A percentile compares a stretch with the other conserved stretches of the same genome.
Evolutionary conservation across 768 basidiomycete species (phyloP).

Genomic region (Tricholoma saponaceum): DNA sequence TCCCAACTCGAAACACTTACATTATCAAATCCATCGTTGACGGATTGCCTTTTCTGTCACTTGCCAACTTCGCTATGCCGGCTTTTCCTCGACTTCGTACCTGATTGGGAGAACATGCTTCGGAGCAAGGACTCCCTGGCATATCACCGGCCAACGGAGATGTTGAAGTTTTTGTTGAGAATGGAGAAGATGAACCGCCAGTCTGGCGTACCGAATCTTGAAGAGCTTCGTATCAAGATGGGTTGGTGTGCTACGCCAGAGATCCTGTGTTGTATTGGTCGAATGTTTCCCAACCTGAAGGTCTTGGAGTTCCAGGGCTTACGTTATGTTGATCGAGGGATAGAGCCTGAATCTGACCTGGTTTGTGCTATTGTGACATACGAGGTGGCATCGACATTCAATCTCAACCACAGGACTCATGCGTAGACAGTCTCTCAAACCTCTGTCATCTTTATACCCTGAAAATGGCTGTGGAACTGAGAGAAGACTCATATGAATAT

Average conservation of each 20-base stretch:
- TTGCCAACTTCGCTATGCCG: slow-evolving; percentile 5
- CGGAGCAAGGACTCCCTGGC: slow-evolving; percentile 11
- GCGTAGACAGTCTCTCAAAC: slow-evolving; percentile 2
- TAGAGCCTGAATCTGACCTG: slow-evolving; percentile 8
- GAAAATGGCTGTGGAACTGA: slow-evolving; percentile 11
- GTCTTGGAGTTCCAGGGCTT: slow-evolving; percentile 11
- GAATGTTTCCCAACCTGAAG: slow-evolving; percentile 7
- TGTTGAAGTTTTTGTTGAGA: slow-evolving; percentile 1
- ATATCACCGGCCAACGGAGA: slow-evolving; percentile 10
- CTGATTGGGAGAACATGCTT: slow-evolving; percentile 13
- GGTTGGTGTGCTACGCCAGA: slow-evolving; percentile 12
- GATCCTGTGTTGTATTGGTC: slow-evolving; percentile 4
- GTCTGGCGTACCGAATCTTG: neutral
- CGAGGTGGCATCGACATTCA: neutral
- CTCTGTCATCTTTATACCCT: slow-evolving; percentile 5
- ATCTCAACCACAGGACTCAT: slow-evolving; percentile 5
- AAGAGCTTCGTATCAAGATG: slow-evolving; percentile 11
- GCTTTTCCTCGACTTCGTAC: slow-evolving; percentile 13
- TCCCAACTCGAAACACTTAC: slow-evolving; percentile 6
- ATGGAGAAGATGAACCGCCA: neutral
- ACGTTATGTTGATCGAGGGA: slow-evolving; percentile 8
- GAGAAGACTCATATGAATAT: slow-evolving; percentile 10
- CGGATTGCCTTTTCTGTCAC: slow-evolving; percentile 7
- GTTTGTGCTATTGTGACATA: neutral
- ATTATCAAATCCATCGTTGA: slow-evolving; percentile 10